These are phyloP conservation scores for Malassezia sp. DNA, from an alignment of 1,284 basidiomycete species.

Conservation along the genomic window DNA sequence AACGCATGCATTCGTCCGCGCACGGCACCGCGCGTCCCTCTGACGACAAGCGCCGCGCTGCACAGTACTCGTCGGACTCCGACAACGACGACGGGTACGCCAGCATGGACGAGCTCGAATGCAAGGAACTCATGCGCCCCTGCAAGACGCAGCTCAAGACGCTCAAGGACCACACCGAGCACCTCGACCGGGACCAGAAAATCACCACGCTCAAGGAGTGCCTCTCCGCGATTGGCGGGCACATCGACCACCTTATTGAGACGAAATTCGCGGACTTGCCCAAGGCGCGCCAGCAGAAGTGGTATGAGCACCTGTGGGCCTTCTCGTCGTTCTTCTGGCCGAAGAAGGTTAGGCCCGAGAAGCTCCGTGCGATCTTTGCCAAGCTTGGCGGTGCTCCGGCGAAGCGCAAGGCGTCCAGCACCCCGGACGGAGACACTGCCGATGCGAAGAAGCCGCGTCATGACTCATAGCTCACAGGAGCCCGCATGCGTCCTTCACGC, in stretches of 20 bases:
- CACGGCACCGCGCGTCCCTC: slow-evolving; percentile 4
- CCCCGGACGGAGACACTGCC: background rate
- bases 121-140: slow-evolving; percentile 89
- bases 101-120: slow-evolving; percentile 88
- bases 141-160: slow-evolving; percentile 96
- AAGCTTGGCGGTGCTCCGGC: slow-evolving; percentile 23
- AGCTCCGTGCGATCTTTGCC: slow-evolving; percentile 35
- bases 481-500: too few relatives aligned
- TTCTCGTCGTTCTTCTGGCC: slow-evolving; percentile 79
- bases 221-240: slow-evolving; percentile 78
- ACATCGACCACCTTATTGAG: slow-evolving; percentile 74
- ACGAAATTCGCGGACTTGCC: slow-evolving; percentile 57
- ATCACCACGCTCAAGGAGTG: slow-evolving; percentile 91
- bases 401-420: slow-evolving; percentile 3
- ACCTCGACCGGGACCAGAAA: slow-evolving; percentile 85
- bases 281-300: slow-evolving; percentile 68
- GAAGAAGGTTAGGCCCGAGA: slow-evolving; percentile 55
- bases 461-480: background rate
- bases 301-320: slow-evolving; percentile 92
- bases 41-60: slow-evolving; percentile 19
- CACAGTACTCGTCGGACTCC: slow-evolving; percentile 22
- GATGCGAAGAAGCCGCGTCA: background rate
- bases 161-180: slow-evolving; percentile 75
- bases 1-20: slow-evolving; percentile 19
- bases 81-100: slow-evolving; percentile 29